Evolutionary conservation across 2,329 filamentous ascomycete species (phyloP), one percentile per base, ranked within the genome.

Genomic region (Clarireedia paspali): DNA sequence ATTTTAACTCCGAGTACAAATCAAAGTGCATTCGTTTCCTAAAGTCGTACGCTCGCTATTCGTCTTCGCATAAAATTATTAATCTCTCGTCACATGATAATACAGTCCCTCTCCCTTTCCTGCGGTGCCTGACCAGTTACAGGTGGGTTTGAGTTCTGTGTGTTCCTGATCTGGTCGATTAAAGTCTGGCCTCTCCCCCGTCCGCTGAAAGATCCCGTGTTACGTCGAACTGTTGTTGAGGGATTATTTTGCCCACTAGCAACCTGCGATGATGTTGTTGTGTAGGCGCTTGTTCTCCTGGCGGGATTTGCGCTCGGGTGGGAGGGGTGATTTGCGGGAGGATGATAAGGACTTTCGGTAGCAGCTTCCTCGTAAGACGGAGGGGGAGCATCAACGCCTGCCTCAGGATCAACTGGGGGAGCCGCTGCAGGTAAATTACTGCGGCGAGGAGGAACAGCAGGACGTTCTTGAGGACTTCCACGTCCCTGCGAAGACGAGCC

Each of bases 361-460:
- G 82, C 77, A 17, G 82, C 81, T 67, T 86, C 81, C 67, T 87
- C 84, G 64, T 88, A 88, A 0, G 78, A 77, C 4, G 84, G 84
- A 1, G 82, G 83, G 1, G 82, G 82, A 0, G 75, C 77, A 27
- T 83, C 77, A 24, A 79, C 75, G 51, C 63, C 72, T 48, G 70
- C 73, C 55, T 63, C 71, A 38, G 72, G 63, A 48, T 69, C 64
- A 24, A 58, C 49, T 10, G 47, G 27, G 24, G 63, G 64, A 3
- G 14, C 34, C n/a, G 27, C 23, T 17, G 26, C 38, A 44, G 30
- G 9, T 45, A 15, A 17, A 10, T 44, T 44, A 10, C 42, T 45
- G 26, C 57, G 55, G 39, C 59, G 59, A 40, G 55, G 39, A 9
- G 57, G 53, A n/a, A 61, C 58, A 27, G 42, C 50, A 9, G 49